Base-by-base conservation (phyloP, 1,139 yeast species). In the Yamadazyma conglobata region DNA sequence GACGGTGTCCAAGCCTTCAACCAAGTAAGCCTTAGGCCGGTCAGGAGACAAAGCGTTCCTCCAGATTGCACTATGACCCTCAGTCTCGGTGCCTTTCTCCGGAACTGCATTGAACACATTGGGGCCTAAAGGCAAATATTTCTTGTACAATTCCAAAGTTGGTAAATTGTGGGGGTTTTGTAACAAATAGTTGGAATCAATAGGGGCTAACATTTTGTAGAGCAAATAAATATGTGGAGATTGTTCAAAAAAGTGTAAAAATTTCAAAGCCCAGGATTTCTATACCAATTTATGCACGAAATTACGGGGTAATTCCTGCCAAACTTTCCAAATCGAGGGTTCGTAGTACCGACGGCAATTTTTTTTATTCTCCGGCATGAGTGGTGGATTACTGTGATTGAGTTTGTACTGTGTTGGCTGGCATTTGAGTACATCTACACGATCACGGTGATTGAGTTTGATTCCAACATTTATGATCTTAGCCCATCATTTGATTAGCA, bases 31-130 rank as follows among this genome's bases (percentile, higher is more conserved):
- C 39, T 62, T 64, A 24, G 51, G 32, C 3, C 40, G 38, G 13
- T 40, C 39, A 11, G 59, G 53, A n/a, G 28, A 30, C 22, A 52
- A 51, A 8, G 38, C 36, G 40, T 60, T 64, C 25, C 71, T 43
- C 44, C 56, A 65, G 26, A 64, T 51, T 9, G 53, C 46, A 9
- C 67, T 57, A 35, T 37, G 57, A 1, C 67, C 70, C 1, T 40
- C 46, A 18, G 44, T 41, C 17, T 43, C 56, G 10, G 67, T 48
- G 3, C 64, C 64, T 1, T 58, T 54, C 12, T 64, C 35, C 4
- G 61, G 49, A 5, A 52, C 46, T 1, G 68, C 44, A 10, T 34
- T 25, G 10, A 13, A 29, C 4, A 33, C 30, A 8, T 39, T 36
- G 11, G 35, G 33, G 6, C 51, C 49, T 15, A 59, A 42, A 4